Percentiles rank a stretch among this genome's conserved stretches.
These are phyloP conservation scores for Scutellaria minor DNA, from an alignment of 257 asterid species.

Conservation along the genomic window DNA sequence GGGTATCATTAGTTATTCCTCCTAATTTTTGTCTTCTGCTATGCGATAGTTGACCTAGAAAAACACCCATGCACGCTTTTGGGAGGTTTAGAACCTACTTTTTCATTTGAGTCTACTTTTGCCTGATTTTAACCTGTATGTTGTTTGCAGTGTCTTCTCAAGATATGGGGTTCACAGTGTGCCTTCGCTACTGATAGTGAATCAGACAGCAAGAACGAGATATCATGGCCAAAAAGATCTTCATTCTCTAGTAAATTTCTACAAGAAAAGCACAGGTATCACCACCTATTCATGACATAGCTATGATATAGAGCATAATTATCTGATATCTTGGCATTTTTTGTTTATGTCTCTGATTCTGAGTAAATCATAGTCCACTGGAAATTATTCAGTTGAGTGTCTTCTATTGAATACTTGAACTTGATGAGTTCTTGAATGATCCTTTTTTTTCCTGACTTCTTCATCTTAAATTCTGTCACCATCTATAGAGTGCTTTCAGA, in stretches of 20 bases:
- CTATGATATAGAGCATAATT: neutral
- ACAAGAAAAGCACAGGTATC: constrained; percentile 67
- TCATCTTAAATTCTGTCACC: constrained; percentile 9
- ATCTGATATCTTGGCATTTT: neutral
- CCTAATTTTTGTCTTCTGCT: neutral
- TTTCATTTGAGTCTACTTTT: neutral
- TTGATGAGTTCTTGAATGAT: constrained; percentile 16
- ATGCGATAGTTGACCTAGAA: neutral
- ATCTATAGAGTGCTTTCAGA: neutral
- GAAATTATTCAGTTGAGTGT: constrained; percentile 14
- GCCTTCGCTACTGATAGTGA: constrained; percentile 61
- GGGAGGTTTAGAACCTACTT: neutral
- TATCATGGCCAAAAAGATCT: constrained; percentile 66
- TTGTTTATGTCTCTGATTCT: neutral
- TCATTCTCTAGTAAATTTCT: constrained; percentile 52
- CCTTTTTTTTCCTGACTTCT: constrained; percentile 8
- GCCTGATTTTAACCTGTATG: constrained; percentile 27
- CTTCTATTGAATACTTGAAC: neutral
- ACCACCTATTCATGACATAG: constrained; percentile 22
- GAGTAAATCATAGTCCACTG: constrained; percentile 3
- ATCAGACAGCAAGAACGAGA: constrained; percentile 47
- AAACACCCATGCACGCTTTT: neutral
- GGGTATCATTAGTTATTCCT: neutral
- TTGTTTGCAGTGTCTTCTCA: constrained; percentile 62
- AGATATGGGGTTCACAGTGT: constrained; percentile 74